phyloP scores from a whole-genome alignment of 1,139 yeast genomes.

The Arxiozyma heterogenica region DNA sequence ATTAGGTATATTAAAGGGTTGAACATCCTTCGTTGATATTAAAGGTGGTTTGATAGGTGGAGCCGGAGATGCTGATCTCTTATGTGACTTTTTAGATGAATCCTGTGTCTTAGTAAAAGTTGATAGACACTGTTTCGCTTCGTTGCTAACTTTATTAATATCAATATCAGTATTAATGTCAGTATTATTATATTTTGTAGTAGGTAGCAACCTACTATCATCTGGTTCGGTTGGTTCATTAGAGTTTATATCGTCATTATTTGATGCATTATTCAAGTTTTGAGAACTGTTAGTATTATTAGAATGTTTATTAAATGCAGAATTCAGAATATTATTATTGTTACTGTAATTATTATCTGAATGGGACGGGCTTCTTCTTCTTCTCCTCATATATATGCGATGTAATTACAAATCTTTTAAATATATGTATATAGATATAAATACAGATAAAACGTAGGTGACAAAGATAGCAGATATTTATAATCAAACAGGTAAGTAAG shows the following conservation, averaged over 20 bases:
- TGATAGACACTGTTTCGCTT: constrained; percentile 1
- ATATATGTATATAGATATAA: background rate
- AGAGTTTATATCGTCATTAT: constrained; percentile 21
- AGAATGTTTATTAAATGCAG: background rate
- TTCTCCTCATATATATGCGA: constrained; percentile 10
- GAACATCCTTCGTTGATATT: background rate
- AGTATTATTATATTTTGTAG: constrained; percentile 16
- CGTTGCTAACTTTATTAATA: constrained; percentile 2
- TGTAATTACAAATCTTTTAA: background rate
- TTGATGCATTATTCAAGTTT: background rate
- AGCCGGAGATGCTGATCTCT: constrained; percentile 6
- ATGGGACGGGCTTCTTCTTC: constrained; percentile 33
- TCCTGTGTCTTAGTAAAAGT: background rate
- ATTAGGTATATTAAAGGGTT: constrained; percentile 4
- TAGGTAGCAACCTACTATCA: constrained; percentile 31
- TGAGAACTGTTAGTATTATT: background rate
- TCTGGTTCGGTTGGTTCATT: constrained; percentile 32
- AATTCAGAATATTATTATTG: constrained; percentile 12
- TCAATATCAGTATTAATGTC: constrained; percentile 5
- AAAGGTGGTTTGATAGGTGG: constrained; percentile 3
- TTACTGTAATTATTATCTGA: constrained; percentile 14
- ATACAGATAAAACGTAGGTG: background rate
- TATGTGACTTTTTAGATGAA: background rate
- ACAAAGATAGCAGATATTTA: too few species aligned
- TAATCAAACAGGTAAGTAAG: too few species aligned